Evolutionary conservation across 345 rosid species (phyloP), one percentile per base, ranked within the genome.

Genomic region (Laguncularia racemosa): DNA sequence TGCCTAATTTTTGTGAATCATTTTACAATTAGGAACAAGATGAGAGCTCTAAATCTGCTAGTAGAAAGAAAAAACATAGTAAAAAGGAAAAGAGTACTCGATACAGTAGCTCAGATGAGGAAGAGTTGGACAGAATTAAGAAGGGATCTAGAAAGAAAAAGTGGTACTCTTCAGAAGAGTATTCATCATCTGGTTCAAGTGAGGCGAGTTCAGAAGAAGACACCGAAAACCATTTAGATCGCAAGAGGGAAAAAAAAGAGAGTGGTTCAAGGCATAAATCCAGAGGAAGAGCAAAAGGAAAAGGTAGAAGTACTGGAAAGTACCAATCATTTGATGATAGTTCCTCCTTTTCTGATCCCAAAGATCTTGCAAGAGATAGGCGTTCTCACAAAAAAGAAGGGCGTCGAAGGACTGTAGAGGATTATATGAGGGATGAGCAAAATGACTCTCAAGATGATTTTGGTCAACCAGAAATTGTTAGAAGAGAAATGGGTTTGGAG

Each of bases 401-500:
- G 44, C 70, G 16, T 57, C 69, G 52, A 56, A 74, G 46, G 46
- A 64, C 61, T 48, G 48, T 8, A 14, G 60, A n/a, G 23, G 61
- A 65, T 44, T 62, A 62, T 59, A 53, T n/a, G 23, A 55, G 46
- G 18, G 26, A 14, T 1, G 59, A 20, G 18, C 58, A 21, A 40
- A 46, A 60, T 18, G 44, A 50, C 8, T 52, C 56, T 0, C 57
- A 57, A 49, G 75, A 64, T 79, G 52, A 48, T 20, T 28, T 60
- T 62, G 73, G 64, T 50, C 74, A 77, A 6, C 72, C 70, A 48
- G 83, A 84, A 44, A 79, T 75, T 67, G 81, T 55, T 23, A 83
- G 99, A 57, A 85, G 73, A 60, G 84, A 74, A 46, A 78, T 76
- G 65, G 99, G 97, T 15, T 77, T 93, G 28, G 97, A 85, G 53